These are phyloP conservation scores for Digitaria exilis DNA, from an alignment of 202 grass and related monocot genomes.

Conservation along the genomic window DNA sequence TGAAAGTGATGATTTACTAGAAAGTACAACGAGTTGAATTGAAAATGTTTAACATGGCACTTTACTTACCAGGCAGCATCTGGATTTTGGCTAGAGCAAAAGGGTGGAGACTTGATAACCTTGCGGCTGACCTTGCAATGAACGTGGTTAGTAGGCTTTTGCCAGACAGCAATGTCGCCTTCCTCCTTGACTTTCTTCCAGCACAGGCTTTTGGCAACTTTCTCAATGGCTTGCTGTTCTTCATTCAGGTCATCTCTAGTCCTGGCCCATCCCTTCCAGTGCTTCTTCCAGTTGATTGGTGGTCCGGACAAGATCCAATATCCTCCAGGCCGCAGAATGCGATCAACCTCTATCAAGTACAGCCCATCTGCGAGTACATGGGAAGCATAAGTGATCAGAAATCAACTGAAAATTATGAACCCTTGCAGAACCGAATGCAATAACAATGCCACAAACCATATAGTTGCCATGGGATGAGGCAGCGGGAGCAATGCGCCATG, in stretches of 20 bases:
- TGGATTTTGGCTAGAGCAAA: constrained; percentile 67
- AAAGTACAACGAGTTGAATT: constrained; percentile 11
- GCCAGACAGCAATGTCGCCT: constrained; percentile 90
- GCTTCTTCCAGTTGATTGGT: constrained; percentile 90
- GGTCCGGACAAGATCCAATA: constrained; percentile 97
- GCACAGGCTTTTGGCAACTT: constrained; percentile 69
- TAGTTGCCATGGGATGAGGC: constrained; percentile 89
- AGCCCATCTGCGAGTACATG: constrained; percentile 60
- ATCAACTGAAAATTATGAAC: not conserved
- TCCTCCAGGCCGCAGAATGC: constrained; percentile 80
- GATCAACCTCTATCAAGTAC: constrained; percentile 88
- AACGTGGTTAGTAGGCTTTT: constrained; percentile 84
- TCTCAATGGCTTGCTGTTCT: constrained; percentile 79
- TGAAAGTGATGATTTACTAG: not conserved
- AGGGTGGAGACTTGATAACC: constrained; percentile 55
- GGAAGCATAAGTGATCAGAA: not conserved
- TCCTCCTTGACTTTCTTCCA: constrained; percentile 89
- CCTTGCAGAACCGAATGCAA: not conserved
- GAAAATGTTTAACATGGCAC: constrained; percentile 4
- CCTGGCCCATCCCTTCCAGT: constrained; percentile 80
- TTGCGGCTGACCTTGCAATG: constrained; percentile 71
- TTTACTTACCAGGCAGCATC: constrained; percentile 77
- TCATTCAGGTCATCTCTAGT: constrained; percentile 57
- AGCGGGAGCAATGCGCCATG: constrained; percentile 95
- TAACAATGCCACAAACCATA: constrained; percentile 48